phyloP scores from a whole-genome alignment of 768 basidiomycete species.

The Phanerodontia chrysosporium region DNA sequence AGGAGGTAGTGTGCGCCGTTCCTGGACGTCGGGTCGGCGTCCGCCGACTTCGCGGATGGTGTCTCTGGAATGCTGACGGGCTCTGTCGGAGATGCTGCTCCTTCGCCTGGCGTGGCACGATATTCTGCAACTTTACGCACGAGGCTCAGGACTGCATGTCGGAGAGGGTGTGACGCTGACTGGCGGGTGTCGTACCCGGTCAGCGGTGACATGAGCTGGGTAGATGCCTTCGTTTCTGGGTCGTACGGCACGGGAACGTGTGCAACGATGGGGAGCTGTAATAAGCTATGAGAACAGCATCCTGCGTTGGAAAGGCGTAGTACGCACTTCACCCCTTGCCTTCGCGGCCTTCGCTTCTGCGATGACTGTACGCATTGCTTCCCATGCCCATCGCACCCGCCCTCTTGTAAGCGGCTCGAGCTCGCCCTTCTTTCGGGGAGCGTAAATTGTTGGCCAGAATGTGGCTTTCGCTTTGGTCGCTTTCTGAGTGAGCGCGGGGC shows the following conservation, averaged over 20 bases:
- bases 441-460: conserved; percentile 84
- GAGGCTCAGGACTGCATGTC: conserved; percentile 79
- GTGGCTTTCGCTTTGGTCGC: conserved; percentile 64
- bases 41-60: not conserved
- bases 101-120: conserved; percentile 28
- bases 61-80: conserved; percentile 13
- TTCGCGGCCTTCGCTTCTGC: conserved; percentile 45
- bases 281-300: not conserved
- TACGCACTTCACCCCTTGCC: conserved; percentile 52
- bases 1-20: conserved; percentile 87
- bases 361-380: conserved; percentile 55
- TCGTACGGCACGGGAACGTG: conserved; percentile 57
- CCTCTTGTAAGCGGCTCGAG: conserved; percentile 62
- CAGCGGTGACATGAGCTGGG: conserved; percentile 32
- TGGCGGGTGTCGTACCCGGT: conserved; percentile 67
- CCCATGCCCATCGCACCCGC: conserved; percentile 69
- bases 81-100: conserved; percentile 5
- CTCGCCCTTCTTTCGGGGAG: conserved; percentile 66
- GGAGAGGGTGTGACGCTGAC: conserved; percentile 69
- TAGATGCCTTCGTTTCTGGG: conserved; percentile 19
- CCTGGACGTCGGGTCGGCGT: not conserved
- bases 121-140: conserved; percentile 63
- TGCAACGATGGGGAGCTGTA: conserved; percentile 71
- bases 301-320: not conserved
- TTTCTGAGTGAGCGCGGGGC: conserved; percentile 60